Conservation (phyloP, 805 yeast genomes). For the Kluyveromyces wickerhamii region DNA sequence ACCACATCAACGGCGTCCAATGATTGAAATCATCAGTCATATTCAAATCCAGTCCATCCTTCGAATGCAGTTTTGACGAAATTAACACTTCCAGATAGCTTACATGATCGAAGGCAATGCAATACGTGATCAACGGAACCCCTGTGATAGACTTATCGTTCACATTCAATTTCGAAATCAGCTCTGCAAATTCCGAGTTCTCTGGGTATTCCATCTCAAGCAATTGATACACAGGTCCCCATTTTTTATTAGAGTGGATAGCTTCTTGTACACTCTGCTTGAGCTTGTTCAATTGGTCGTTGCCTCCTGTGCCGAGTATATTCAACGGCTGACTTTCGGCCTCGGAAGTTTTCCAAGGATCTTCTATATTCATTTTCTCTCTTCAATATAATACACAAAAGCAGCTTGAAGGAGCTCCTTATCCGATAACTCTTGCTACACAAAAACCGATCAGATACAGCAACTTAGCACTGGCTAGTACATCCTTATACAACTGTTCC, state of each 20-base stretch:
- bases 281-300: constrained; percentile 1
- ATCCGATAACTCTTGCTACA: too few relatives aligned
- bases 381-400: too few relatives aligned
- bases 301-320: not conserved
- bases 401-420: too few relatives aligned
- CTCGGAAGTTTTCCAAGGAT: constrained; percentile 7
- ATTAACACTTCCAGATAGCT: constrained; percentile 41
- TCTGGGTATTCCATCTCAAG: constrained; percentile 17
- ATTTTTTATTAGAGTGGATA: constrained; percentile 10
- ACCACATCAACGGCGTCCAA: constrained; percentile 82
- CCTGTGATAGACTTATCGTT: constrained; percentile 31
- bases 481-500: too few relatives aligned
- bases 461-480: too few relatives aligned
- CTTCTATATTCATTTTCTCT: constrained; percentile 5
- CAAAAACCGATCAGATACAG: too few relatives aligned
- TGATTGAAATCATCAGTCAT: constrained; percentile 41
- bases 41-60: constrained; percentile 40
- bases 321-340: not conserved
- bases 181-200: constrained; percentile 16
- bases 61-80: constrained; percentile 10
- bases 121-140: constrained; percentile 41
- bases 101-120: constrained; percentile 45
- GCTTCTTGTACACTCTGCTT: not conserved
- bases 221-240: constrained; percentile 18
- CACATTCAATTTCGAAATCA: constrained; percentile 11